phyloP scores from a whole-genome alignment of 352 stramenopile genomes.

The Pythium grandisporangium region DNA sequence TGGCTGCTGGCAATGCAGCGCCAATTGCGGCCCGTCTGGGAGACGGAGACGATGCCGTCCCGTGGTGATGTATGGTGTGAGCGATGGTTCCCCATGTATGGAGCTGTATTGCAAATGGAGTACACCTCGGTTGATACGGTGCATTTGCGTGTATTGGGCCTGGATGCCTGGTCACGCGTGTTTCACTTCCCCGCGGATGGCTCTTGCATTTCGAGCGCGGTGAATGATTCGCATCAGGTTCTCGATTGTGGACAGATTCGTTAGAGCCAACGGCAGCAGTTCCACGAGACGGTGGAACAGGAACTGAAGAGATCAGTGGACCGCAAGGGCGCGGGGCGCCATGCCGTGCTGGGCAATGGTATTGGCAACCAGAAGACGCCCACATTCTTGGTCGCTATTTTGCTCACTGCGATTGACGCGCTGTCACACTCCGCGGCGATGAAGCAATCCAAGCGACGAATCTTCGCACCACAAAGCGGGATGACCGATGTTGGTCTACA shows the following conservation, averaged over 20 bases:
- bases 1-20: background rate
- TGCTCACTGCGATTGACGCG: slow-evolving; percentile 5
- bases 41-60: background rate
- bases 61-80: background rate
- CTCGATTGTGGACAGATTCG: too few relatives aligned
- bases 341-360: too few relatives aligned
- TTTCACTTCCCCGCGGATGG: slow-evolving; percentile 18
- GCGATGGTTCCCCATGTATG: slow-evolving; percentile 31
- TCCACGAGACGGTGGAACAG: too few relatives aligned
- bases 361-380: slow-evolving; percentile 33
- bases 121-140: slow-evolving; percentile 6
- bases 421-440: too few relatives aligned
- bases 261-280: too few relatives aligned
- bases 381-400: slow-evolving; percentile 23
- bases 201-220: too few relatives aligned
- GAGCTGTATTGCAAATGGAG: slow-evolving; percentile 21
- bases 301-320: too few relatives aligned
- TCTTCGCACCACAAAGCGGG: slow-evolving; percentile 10
- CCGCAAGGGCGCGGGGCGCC: too few relatives aligned
- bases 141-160: slow-evolving; percentile 19
- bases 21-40: too few relatives aligned
- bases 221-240: too few relatives aligned
- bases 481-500: slow-evolving; percentile 35
- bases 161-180: slow-evolving; percentile 22
- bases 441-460: background rate